Conservation (phyloP, 148 eudicot genomes). For the Arbutus unedo region DNA sequence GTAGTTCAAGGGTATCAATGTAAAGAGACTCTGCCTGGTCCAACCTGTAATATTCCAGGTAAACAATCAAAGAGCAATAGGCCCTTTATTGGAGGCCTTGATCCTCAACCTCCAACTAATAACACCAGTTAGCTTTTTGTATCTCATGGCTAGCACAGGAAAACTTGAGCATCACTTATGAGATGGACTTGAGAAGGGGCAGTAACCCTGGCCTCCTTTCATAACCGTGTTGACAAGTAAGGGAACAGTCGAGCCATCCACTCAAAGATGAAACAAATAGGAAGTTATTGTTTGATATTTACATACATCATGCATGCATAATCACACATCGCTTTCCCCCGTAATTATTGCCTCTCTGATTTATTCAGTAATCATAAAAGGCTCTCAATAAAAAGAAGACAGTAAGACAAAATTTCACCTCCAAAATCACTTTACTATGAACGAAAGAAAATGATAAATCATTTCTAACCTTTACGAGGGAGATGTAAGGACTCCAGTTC, state of each 20-base stretch:
- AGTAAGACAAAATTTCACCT: background rate
- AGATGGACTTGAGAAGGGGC: background rate
- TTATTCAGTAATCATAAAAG: background rate
- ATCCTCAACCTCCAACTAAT: background rate
- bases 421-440: background rate
- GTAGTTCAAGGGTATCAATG: no score
- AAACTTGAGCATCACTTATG: background rate
- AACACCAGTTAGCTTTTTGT: background rate
- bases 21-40: no score
- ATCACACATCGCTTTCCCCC: background rate
- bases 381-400: background rate
- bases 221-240: background rate
- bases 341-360: background rate
- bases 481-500: slow-evolving; percentile 76
- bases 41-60: background rate
- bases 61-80: background rate
- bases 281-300: background rate
- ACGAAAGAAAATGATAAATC: background rate
- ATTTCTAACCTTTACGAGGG: slow-evolving; percentile 74
- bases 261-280: slow-evolving; percentile 12
- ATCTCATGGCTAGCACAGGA: background rate
- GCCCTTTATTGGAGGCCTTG: background rate
- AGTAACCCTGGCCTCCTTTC: slow-evolving; percentile 3
- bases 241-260: background rate
- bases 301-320: background rate